These are phyloP conservation scores for Scleroderma citrinum DNA, from an alignment of 768 basidiomycete genomes.

Conservation along the genomic window DNA sequence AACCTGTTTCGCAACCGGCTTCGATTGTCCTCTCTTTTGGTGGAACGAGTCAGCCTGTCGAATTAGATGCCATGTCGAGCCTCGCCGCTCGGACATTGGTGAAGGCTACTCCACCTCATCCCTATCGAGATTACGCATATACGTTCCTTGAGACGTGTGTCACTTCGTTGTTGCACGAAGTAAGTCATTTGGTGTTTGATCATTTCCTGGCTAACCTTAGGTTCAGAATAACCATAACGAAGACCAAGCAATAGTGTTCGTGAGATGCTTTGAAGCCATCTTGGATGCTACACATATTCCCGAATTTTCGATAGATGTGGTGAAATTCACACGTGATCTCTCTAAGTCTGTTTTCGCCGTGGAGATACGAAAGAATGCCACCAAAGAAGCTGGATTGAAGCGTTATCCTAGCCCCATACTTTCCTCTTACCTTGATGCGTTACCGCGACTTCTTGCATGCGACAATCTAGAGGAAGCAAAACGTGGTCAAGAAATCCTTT, in stretches of 20 bases:
- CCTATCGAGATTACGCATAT: constrained; percentile 56
- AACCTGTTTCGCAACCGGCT: constrained; percentile 63
- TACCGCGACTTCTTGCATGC: constrained; percentile 71
- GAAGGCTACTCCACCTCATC: constrained; percentile 36
- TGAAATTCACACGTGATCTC: constrained; percentile 62
- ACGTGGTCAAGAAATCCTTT: constrained; percentile 55
- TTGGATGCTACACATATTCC: constrained; percentile 69
- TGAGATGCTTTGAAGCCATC: constrained; percentile 64
- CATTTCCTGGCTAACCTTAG: constrained; percentile 4
- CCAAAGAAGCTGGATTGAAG: constrained; percentile 47
- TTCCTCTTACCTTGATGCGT: constrained; percentile 70
- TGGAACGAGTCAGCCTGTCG: constrained; percentile 56
- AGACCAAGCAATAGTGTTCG: constrained; percentile 71
- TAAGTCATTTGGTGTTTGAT: constrained; percentile 25
- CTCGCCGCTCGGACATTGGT: constrained; percentile 61
- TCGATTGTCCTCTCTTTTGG: constrained; percentile 70
- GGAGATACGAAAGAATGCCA: constrained; percentile 60
- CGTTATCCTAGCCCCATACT: constrained; percentile 54
- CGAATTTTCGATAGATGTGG: constrained; percentile 66
- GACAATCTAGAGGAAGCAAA: constrained; percentile 55
- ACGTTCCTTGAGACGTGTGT: constrained; percentile 65
- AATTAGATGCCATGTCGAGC: constrained; percentile 57
- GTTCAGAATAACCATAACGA: constrained; percentile 62
- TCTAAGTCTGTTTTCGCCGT: constrained; percentile 65
- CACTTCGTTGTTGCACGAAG: constrained; percentile 72